Evolutionary conservation across 2,329 filamentous ascomycete genomes (phyloP), one percentile per base, ranked within the genome.

Genomic region (Claviceps quebecensis): DNA sequence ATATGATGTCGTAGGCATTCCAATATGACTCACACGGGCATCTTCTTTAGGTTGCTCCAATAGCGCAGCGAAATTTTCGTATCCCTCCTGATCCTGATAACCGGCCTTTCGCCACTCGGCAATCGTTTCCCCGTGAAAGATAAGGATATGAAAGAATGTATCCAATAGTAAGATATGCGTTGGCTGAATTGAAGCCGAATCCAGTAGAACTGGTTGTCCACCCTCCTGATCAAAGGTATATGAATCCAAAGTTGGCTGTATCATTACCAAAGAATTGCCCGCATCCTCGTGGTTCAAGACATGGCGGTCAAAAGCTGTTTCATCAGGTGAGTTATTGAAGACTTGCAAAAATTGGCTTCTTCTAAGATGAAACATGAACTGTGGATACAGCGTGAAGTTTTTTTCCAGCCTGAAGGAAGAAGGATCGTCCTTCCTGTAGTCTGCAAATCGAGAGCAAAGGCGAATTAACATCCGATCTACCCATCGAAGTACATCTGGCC

Each of bases 301-400:
- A 64, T 98, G 93, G 55, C 93, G 81, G 66, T 97, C 95, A 70
- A 98, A 98, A n/a, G 93, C 93, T 23, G 93, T 98, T 70, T 98
- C 93, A 61, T 98, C 93, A 7, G 93, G 93, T 0, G 91, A 97
- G 69, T 97, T 98, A 75, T 98, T 98, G 79, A 98, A 98, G 52
- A 98, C 90, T 65, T 98, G 93, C 57, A 98, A 70, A 74, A 98
- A 98, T 68, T 97, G 93, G 69, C 89, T 95, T 68, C 93, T 82
- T 60, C 93, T 86, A 55, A 98, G 78, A 68, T 98, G 93, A 76
- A 98, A 98, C 93, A 98, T 98, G 72, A 98, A 98, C 66, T 98
- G 93, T 26, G 93, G 93, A 64, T 98, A 98, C 16, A 98, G 77
- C 0, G 91, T 97, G 65, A 98, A 98, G 74, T 98, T 98, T 80